Evolutionary conservation across 2,329 filamentous ascomycete genomes (phyloP), one percentile per base, ranked within the genome.

Genomic region (Beauveria caledonica): DNA sequence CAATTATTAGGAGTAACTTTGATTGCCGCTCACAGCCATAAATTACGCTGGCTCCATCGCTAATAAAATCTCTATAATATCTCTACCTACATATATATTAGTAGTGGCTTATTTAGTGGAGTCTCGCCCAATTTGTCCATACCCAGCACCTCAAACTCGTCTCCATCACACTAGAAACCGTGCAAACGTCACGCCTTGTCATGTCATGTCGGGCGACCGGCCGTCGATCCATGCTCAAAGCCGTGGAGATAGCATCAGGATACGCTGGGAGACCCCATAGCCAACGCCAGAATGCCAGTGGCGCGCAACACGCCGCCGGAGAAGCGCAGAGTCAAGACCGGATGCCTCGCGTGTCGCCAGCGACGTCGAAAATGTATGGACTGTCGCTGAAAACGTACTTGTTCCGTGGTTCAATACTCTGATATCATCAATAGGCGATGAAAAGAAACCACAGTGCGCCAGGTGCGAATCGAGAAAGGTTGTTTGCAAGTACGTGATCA

Each of bases 291-390:
- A 5, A 66, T 66, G 64, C 64, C 64, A 4, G 62, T 64, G 23
- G 17, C 60, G 42, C 62, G 65, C 25, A 57, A 58, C 39, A 63
- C 60, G 40, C 65, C 65, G 17, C 62, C 63, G 33, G 55, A 62
- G 40, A 65, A 64, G 48, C 62, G 64, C 45, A 62, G 65, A 27
- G 65, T 66, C 19, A 63, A 62, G n/a, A 66, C 65, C 23, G 65
- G 64, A 8, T 66, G 65, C 29, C 33, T 65, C 27, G 59, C 62
- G 11, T 66, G 65, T 50, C 62, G 65, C 39, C 63, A 62, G 52
- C 51, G 65, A 42, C 60, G 65, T 39, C 58, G 65, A 36, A 66
- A 66, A 57, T 66, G 65, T 64, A 63, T 39, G 5, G 3, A 45
- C 13, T 25, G 21, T 21, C 11, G 6, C 36, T 15, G 3, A 27